Evolutionary conservation across 83 land plant genomes (phyloP).

Genomic region (Diphasiastrum complanatum): DNA sequence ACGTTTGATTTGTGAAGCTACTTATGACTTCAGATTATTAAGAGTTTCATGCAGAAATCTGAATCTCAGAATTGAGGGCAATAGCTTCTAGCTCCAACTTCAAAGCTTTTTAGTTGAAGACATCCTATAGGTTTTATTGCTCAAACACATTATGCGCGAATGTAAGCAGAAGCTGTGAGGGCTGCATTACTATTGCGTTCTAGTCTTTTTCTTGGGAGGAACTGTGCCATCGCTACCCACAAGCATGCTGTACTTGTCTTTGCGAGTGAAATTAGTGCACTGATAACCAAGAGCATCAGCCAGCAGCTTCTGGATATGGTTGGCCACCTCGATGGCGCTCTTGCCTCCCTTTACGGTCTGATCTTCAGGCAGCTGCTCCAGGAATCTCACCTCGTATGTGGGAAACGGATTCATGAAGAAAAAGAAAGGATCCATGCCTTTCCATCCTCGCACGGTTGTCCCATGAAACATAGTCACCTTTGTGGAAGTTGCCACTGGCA

Average conservation of each 20-base stretch:
- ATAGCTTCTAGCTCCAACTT: no score
- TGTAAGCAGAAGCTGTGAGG: no score
- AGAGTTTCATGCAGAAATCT: no score
- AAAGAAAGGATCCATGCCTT: slow-evolving; percentile 34
- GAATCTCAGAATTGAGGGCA: no score
- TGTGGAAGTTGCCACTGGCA: slow-evolving; percentile 28
- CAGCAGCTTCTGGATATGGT: slow-evolving; percentile 62
- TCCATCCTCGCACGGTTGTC: slow-evolving; percentile 33
- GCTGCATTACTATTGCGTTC: no score
- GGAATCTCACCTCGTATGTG: slow-evolving; percentile 56
- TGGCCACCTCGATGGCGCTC: slow-evolving; percentile 57
- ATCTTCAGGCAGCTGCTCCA: slow-evolving; percentile 55
- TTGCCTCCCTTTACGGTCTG: slow-evolving; percentile 53
- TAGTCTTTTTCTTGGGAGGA: no score
- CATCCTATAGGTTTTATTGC: no score
- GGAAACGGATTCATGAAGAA: slow-evolving; percentile 62
- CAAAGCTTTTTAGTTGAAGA: no score
- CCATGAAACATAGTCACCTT: slow-evolving; percentile 32
- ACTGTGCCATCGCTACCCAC: slow-evolving; percentile 61
- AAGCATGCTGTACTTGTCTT: slow-evolving; percentile 59
- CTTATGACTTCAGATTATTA: no score
- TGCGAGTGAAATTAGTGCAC: slow-evolving; percentile 64
- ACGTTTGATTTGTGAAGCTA: no score
- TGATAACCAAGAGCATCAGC: slow-evolving; percentile 51
- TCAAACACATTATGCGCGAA: no score